Evolutionary conservation across 805 yeast genomes (phyloP), one percentile per base, ranked within the genome.

Genomic region (Metschnikowia matae): DNA sequence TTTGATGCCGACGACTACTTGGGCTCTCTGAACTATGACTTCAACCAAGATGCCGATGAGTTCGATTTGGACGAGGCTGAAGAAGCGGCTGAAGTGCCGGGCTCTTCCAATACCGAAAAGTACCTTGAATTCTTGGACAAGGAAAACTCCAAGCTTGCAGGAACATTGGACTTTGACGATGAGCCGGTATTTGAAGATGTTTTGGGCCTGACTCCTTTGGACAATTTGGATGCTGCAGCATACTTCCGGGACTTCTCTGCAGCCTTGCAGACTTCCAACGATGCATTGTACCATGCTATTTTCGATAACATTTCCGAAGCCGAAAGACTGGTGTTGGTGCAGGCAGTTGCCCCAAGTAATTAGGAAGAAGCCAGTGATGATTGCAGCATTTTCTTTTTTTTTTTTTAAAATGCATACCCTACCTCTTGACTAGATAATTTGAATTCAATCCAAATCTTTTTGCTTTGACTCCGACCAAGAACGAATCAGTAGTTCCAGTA

Each of bases 41-140:
- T 49, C 13, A 48, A 52, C 36, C 40, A 35, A 1, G 58, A 53
- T 18, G 54, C 40, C 32, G 56, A 54, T 38, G 55, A 55, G 23
- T 52, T 50, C 10, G 57, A 58, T 8, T 52, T 55, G 18, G 60
- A 62, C 11, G 62, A 63, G 50, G 66, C 62, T 37, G 62, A 61
- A 15, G 64, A 54, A 26, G 29, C 29, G 29, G 5, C 29, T 26
- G 29, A 26, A 2, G 36, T 56, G 4, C 67, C 62, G 3, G 67
- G 59, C 8, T 57, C 60, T 31, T 62, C 61, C 5, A 62, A 58
- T 7, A 63, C 60, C 54, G 73, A 75, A 45, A 79, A 78, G 40
- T 80, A 79, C 54, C 63, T 79, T 49, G 71, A 77, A 26, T 79
- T 78, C 57, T 64, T 83, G 50, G 70, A 73, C 15, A 64, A 69